phyloP scores from a whole-genome alignment of 331 rosid genomes.

The Quercus phellos region DNA sequence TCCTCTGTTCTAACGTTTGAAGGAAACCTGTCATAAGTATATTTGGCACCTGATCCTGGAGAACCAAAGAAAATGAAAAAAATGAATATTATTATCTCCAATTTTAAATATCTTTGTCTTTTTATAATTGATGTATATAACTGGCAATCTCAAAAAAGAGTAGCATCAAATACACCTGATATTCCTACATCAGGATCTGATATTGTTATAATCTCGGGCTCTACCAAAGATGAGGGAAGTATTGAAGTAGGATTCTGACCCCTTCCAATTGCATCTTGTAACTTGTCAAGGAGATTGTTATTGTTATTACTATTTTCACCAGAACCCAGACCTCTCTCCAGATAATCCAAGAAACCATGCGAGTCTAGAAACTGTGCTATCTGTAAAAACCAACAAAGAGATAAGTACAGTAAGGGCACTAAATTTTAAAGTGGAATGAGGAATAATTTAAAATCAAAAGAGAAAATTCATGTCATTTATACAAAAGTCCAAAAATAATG shows the following conservation, averaged over 20 bases:
- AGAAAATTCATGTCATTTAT: neutral
- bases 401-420: slow-evolving; percentile 14
- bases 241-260: slow-evolving; percentile 92
- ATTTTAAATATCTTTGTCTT: neutral
- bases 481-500: slow-evolving; percentile 6
- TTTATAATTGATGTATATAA: neutral
- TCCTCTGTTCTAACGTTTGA: slow-evolving; percentile 72
- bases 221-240: slow-evolving; percentile 58
- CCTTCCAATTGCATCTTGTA: slow-evolving; percentile 97
- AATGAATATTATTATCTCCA: neutral
- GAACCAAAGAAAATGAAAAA: slow-evolving; percentile 15
- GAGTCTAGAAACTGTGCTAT: slow-evolving; percentile 83
- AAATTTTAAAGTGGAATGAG: neutral
- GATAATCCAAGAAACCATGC: slow-evolving; percentile 86
- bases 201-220: slow-evolving; percentile 89
- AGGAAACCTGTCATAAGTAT: slow-evolving; percentile 86
- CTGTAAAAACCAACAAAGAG: slow-evolving; percentile 40
- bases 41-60: slow-evolving; percentile 74
- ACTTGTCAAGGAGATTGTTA: slow-evolving; percentile 83
- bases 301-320: slow-evolving; percentile 69
- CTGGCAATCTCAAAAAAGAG: neutral
- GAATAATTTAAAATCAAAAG: neutral
- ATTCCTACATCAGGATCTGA: slow-evolving; percentile 67
- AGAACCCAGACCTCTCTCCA: slow-evolving; percentile 80
- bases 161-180: slow-evolving; percentile 55